Percentiles rank a stretch among this genome's conserved stretches.
Evolutionary conservation across 768 basidiomycete species (phyloP).

Genomic region (Albatrellus ellisii): DNA sequence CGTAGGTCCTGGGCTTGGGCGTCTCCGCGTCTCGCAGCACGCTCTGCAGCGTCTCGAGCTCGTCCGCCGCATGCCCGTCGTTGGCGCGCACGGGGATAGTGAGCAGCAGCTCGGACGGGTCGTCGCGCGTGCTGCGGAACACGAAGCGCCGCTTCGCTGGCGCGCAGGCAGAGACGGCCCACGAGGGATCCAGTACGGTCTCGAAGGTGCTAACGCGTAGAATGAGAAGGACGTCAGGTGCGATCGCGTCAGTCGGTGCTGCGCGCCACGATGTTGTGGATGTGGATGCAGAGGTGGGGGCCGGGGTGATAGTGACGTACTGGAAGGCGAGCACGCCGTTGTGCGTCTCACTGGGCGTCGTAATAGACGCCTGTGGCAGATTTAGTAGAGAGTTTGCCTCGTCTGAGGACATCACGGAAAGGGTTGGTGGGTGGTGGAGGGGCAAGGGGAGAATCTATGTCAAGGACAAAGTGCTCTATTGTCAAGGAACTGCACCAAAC

Average conservation of each 20-base stretch:
- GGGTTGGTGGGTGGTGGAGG: background rate
- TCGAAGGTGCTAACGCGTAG: slow-evolving; percentile 11
- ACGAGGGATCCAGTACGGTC: slow-evolving; percentile 11
- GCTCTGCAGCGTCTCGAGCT: slow-evolving; percentile 11
- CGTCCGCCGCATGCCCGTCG: no score
- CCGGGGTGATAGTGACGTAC: slow-evolving; percentile 7
- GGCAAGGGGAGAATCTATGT: background rate
- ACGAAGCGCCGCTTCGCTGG: slow-evolving; percentile 8
- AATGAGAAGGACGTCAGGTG: slow-evolving; percentile 12
- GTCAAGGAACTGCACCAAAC: background rate
- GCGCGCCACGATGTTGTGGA: no score
- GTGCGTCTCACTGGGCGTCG: slow-evolving; percentile 6
- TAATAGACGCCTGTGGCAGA: slow-evolving; percentile 8
- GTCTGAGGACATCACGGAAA: background rate
- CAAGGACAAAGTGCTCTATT: background rate
- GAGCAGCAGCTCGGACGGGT: slow-evolving; percentile 7
- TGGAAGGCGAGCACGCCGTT: slow-evolving; percentile 9
- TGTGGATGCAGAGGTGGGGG: background rate
- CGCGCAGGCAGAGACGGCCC: slow-evolving; percentile 3
- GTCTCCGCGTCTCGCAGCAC: slow-evolving; percentile 5
- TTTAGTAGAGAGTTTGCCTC: slow-evolving; percentile 8
- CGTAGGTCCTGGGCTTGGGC: slow-evolving; percentile 9
- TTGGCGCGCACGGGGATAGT: no score
- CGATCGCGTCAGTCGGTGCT: background rate
- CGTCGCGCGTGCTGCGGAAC: slow-evolving; percentile 11